These are phyloP conservation scores for Triangularia setosa DNA, from an alignment of 2,329 filamentous ascomycete genomes.

Conservation along the genomic window DNA sequence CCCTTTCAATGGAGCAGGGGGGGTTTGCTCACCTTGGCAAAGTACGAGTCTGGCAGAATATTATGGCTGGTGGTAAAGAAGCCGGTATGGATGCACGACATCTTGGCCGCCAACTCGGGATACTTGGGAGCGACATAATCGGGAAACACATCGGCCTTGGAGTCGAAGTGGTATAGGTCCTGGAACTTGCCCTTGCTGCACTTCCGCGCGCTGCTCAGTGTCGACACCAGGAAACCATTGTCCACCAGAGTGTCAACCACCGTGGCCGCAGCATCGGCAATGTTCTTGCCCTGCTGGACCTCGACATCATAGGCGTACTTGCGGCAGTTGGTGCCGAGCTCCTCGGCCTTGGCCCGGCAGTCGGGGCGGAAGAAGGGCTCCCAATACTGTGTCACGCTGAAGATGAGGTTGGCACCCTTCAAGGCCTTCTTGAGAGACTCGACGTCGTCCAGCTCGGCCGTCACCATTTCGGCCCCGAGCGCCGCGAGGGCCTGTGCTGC, in stretches of 20 bases:
- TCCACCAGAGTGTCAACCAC: constrained; percentile 38
- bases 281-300: constrained; percentile 49
- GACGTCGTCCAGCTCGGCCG: constrained; percentile 42
- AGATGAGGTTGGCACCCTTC: constrained; percentile 46
- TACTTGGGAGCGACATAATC: constrained; percentile 41
- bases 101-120: constrained; percentile 44
- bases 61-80: constrained; percentile 47
- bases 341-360: constrained; percentile 36
- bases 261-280: constrained; percentile 49
- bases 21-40: constrained; percentile 38
- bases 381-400: constrained; percentile 55
- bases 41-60: constrained; percentile 43
- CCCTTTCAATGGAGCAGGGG: not conserved
- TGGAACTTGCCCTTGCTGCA: constrained; percentile 43
- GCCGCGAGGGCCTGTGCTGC: constrained; percentile 38
- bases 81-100: constrained; percentile 49
- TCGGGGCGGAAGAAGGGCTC: constrained; percentile 45
- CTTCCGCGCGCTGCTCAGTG: constrained; percentile 45
- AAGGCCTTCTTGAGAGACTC: constrained; percentile 39
- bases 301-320: constrained; percentile 47
- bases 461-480: constrained; percentile 42
- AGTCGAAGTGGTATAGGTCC: constrained; percentile 52
- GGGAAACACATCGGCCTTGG: constrained; percentile 50
- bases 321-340: constrained; percentile 39
- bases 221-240: constrained; percentile 50